phyloP scores from a whole-genome alignment of 1,139 yeast genomes.

The Lodderomyces metapsilosis region DNA sequence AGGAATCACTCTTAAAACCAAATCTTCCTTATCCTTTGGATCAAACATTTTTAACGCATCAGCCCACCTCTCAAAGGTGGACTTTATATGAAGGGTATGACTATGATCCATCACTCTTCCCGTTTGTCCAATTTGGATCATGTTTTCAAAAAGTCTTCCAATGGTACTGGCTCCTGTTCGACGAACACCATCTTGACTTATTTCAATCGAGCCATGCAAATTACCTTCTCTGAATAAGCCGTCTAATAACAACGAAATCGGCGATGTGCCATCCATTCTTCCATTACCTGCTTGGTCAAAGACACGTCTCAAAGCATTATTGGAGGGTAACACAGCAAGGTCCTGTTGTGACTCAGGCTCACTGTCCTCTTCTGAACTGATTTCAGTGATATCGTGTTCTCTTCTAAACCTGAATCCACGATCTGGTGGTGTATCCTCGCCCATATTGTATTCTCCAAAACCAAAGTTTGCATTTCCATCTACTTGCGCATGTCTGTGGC shows the following conservation, averaged over 20 bases:
- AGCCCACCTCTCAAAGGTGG: slow-evolving; percentile 70
- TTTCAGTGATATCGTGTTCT: slow-evolving; percentile 22
- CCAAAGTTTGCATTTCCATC: not conserved
- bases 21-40: slow-evolving; percentile 38
- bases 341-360: slow-evolving; percentile 20
- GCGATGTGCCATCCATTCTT: slow-evolving; percentile 13
- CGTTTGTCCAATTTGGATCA: slow-evolving; percentile 20
- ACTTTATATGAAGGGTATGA: slow-evolving; percentile 40
- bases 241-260: slow-evolving; percentile 16
- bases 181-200: slow-evolving; percentile 15
- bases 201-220: slow-evolving; percentile 19
- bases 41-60: slow-evolving; percentile 55
- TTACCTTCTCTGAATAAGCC: slow-evolving; percentile 17
- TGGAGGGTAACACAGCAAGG: slow-evolving; percentile 13
- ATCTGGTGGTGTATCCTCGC: not conserved
- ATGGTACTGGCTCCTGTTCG: slow-evolving; percentile 14
- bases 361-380: slow-evolving; percentile 18
- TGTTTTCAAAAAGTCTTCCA: slow-evolving; percentile 29
- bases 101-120: slow-evolving; percentile 14
- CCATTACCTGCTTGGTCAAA: slow-evolving; percentile 14
- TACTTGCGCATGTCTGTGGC: not conserved
- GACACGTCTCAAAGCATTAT: slow-evolving; percentile 11
- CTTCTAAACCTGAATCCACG: slow-evolving; percentile 12
- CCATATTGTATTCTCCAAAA: not conserved
- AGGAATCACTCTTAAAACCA: slow-evolving; percentile 46